Conservation (phyloP, 2,329 filamentous ascomycete species). For the Penicillium sp. region DNA sequence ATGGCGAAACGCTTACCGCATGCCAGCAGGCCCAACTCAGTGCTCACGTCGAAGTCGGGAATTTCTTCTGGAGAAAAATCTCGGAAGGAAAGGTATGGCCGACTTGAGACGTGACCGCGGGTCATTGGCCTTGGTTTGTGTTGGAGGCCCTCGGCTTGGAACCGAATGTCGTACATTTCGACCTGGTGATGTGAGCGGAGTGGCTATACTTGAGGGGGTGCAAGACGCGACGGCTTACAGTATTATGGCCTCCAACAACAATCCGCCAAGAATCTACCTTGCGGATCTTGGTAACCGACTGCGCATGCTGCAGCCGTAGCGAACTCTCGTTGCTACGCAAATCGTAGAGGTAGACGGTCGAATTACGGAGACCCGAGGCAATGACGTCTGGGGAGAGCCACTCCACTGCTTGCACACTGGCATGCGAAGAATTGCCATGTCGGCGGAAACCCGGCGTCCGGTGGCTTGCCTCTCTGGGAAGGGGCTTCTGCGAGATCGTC, state of each 20-base stretch:
- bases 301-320: constrained; percentile 36
- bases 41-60: constrained; percentile 40
- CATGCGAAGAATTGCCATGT: constrained; percentile 27
- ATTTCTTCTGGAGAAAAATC: constrained; percentile 31
- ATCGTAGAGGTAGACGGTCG: constrained; percentile 38
- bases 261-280: constrained; percentile 39
- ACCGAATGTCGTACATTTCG: constrained; percentile 46
- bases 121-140: constrained; percentile 30
- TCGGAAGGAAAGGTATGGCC: constrained; percentile 39
- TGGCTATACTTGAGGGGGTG: background rate
- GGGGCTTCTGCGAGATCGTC: constrained; percentile 32
- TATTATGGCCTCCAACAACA: constrained; percentile 35
- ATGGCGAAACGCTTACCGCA: constrained; percentile 29
- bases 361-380: constrained; percentile 38
- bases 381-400: constrained; percentile 42
- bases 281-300: constrained; percentile 37
- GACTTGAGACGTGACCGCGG: constrained; percentile 31
- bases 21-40: constrained; percentile 41
- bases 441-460: constrained; percentile 17
- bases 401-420: constrained; percentile 38
- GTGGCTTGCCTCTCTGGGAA: constrained; percentile 18
- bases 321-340: constrained; percentile 35
- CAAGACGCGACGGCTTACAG: constrained; percentile 24
- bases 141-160: constrained; percentile 30
- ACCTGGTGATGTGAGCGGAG: constrained; percentile 28